Percentiles rank a stretch among this genome's conserved stretches.
phyloP scores from a whole-genome alignment of 2,329 filamentous ascomycete genomes.

The Domatiomyces catenatus region DNA sequence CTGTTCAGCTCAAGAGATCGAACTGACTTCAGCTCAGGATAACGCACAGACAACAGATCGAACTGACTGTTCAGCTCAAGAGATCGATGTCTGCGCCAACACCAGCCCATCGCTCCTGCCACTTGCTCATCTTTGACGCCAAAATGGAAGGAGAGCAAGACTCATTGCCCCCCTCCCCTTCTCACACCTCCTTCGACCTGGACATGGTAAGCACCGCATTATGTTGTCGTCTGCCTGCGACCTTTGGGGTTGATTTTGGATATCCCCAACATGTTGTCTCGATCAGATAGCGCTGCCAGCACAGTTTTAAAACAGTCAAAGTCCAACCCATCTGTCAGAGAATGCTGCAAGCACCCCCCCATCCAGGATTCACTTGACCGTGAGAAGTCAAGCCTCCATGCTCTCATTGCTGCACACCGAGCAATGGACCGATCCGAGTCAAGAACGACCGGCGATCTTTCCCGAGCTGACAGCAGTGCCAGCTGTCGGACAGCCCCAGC shows the following conservation, averaged over 20 bases:
- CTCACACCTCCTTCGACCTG: neutral
- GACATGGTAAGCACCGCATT: neutral
- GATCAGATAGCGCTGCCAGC: slow-evolving; percentile 19
- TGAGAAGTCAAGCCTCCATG: slow-evolving; percentile 22
- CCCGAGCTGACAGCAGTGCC: slow-evolving; percentile 4
- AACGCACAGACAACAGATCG: too few relatives aligned
- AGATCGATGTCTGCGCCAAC: neutral
- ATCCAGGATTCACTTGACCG: slow-evolving; percentile 19
- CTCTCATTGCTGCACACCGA: slow-evolving; percentile 27
- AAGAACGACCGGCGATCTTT: slow-evolving; percentile 14
- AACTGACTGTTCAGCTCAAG: too few relatives aligned
- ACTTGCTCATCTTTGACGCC: neutral
- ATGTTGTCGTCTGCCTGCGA: neutral
- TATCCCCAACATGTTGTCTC: slow-evolving; percentile 16
- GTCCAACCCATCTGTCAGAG: slow-evolving; percentile 26
- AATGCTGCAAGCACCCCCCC: slow-evolving; percentile 15
- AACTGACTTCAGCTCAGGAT: too few relatives aligned
- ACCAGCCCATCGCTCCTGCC: neutral
- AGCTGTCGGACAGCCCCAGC: neutral
- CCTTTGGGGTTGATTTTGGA: slow-evolving; percentile 4
- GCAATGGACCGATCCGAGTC: slow-evolving; percentile 27
- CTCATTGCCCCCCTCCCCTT: neutral
- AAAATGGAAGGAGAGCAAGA: neutral
- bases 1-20: too few relatives aligned
- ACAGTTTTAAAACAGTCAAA: slow-evolving; percentile 24